A percentile compares a stretch with the other conserved stretches of the same genome.
These are phyloP conservation scores for Huntiella omanensis DNA, from an alignment of 2,329 filamentous ascomycete genomes.

Conservation along the genomic window DNA sequence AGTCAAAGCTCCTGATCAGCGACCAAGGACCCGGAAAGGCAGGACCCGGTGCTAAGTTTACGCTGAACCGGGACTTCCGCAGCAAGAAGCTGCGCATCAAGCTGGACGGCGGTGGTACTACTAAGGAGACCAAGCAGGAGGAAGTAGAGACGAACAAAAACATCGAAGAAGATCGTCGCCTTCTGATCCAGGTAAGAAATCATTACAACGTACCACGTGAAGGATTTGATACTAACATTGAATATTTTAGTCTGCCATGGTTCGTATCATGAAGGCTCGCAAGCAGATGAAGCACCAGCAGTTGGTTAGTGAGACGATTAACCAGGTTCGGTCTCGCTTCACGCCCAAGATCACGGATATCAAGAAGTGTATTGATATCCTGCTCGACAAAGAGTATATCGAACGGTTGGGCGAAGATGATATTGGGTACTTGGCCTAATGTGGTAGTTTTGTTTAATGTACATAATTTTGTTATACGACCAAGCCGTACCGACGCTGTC, in stretches of 20 bases:
- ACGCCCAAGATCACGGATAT: constrained; percentile 86
- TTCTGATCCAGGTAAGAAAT: constrained; percentile 72
- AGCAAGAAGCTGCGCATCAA: constrained; percentile 97
- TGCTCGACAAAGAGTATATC: constrained; percentile 96
- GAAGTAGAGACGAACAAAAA: constrained; percentile 97
- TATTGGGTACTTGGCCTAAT: constrained; percentile 77
- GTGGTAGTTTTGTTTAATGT: not conserved
- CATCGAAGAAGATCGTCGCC: constrained; percentile 92
- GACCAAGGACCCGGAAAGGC: constrained; percentile 51
- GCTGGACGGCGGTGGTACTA: constrained; percentile 69
- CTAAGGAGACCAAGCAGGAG: constrained; percentile 91
- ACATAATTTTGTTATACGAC: not conserved
- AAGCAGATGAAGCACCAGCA: constrained; percentile 98
- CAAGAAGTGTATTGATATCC: constrained; percentile 98
- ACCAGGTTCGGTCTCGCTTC: constrained; percentile 84
- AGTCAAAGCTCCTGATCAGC: constrained; percentile 73
- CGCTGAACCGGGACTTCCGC: constrained; percentile 88
- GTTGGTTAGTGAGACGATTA: constrained; percentile 86
- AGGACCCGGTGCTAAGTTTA: constrained; percentile 59
- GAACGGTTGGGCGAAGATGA: constrained; percentile 91
- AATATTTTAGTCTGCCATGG: constrained; percentile 68
- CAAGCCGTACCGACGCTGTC: too few species aligned
- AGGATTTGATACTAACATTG: not conserved
- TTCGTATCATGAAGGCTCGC: constrained; percentile 98
- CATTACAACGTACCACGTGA: constrained; percentile 13